phyloP scores from a whole-genome alignment of 2,329 filamentous ascomycete genomes.

The Erysiphe pulchra region DNA sequence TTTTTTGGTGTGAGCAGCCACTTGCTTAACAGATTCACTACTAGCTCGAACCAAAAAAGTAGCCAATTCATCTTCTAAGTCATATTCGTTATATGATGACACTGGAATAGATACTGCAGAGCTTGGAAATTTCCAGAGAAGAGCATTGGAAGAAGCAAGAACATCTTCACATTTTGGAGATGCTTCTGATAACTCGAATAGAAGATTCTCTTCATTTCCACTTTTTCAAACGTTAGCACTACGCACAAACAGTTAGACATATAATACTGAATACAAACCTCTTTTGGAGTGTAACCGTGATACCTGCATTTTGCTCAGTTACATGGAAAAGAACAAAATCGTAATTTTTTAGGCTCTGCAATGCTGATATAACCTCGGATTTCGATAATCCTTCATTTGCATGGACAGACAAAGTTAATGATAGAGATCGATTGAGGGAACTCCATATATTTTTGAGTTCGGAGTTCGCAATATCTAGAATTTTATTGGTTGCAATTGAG shows the following conservation, averaged over 20 bases:
- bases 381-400: neutral
- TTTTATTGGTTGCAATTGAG: neutral
- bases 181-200: slow-evolving; percentile 35
- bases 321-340: slow-evolving; percentile 17
- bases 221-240: slow-evolving; percentile 4
- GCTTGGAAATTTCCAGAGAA: slow-evolving; percentile 34
- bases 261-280: slow-evolving; percentile 8
- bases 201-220: slow-evolving; percentile 9
- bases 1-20: slow-evolving; percentile 26
- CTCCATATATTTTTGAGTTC: neutral
- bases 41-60: slow-evolving; percentile 30
- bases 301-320: slow-evolving; percentile 21
- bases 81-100: slow-evolving; percentile 14
- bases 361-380: neutral
- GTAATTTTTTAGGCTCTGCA: neutral
- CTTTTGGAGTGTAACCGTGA: slow-evolving; percentile 16
- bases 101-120: slow-evolving; percentile 21
- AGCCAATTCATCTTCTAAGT: slow-evolving; percentile 23
- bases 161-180: slow-evolving; percentile 26
- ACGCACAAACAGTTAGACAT: neutral
- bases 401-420: neutral
- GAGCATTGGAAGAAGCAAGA: slow-evolving; percentile 20
- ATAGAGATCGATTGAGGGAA: neutral
- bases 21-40: slow-evolving; percentile 23
- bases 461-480: neutral